These are phyloP conservation scores for Malus fusca DNA, from an alignment of 306 rosid genomes.

Conservation along the genomic window DNA sequence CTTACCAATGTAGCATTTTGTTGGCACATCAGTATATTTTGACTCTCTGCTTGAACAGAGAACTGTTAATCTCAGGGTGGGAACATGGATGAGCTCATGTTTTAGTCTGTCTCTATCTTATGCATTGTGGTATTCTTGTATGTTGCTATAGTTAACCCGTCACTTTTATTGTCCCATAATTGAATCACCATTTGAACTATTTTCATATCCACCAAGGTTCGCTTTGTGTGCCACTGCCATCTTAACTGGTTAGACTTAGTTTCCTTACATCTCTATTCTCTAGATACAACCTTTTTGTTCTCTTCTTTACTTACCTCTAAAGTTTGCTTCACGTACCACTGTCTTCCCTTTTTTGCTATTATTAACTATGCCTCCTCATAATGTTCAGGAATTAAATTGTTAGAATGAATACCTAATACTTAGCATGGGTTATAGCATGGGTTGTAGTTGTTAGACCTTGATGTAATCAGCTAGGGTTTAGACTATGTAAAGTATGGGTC, in stretches of 20 bases:
- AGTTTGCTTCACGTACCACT: slow-evolving; percentile 10
- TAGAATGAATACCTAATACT: slow-evolving; percentile 13
- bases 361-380: slow-evolving; percentile 5
- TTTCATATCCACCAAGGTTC: not conserved
- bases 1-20: not conserved
- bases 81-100: not conserved
- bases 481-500: no score
- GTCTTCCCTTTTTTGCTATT: slow-evolving; percentile 11
- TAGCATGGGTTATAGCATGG: no score
- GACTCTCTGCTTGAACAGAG: not conserved
- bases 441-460: no score
- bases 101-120: not conserved
- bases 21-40: not conserved
- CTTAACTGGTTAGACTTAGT: not conserved
- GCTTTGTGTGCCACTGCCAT: not conserved
- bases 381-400: slow-evolving; percentile 67
- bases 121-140: not conserved
- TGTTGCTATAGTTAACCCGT: not conserved
- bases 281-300: not conserved
- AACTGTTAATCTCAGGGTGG: not conserved
- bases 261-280: not conserved
- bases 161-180: not conserved
- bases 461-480: no score
- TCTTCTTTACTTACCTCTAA: not conserved
- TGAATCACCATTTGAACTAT: not conserved